These are phyloP conservation scores for Geranium incanum DNA, from an alignment of 441 rosid genomes.

Conservation along the genomic window DNA sequence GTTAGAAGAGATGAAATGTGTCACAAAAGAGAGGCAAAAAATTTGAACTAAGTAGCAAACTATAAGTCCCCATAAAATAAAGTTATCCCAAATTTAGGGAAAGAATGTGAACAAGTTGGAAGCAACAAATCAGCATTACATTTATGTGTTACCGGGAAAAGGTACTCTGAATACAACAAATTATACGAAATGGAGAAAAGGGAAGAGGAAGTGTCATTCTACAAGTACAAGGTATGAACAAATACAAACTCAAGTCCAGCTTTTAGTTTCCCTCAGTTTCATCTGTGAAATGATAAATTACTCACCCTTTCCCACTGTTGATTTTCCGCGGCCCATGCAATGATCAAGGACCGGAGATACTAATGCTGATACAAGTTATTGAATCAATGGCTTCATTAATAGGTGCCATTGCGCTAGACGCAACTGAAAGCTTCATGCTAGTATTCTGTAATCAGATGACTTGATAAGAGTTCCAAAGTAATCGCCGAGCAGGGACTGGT, in stretches of 20 bases:
- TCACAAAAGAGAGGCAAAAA: too few species aligned
- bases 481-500: constrained; percentile 64
- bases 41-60: too few species aligned
- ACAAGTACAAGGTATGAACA: constrained; percentile 18
- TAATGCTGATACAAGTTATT: not conserved
- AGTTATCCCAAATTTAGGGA: too few species aligned
- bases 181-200: not conserved
- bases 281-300: not conserved
- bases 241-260: constrained; percentile 13
- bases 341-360: not conserved
- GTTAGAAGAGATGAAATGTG: too few species aligned
- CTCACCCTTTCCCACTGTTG: not conserved
- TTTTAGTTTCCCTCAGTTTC: not conserved
- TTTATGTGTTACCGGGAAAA: not conserved
- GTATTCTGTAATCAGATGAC: not conserved
- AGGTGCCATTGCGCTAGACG: constrained; percentile 3
- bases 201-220: constrained; percentile 5
- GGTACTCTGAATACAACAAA: not conserved
- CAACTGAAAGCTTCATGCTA: constrained; percentile 11
- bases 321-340: not conserved
- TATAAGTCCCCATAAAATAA: too few species aligned
- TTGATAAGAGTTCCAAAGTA: constrained; percentile 54
- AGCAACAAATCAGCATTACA: constrained; percentile 1
- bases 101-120: not conserved
- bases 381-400: constrained; percentile 10